Conservation (phyloP, 805 yeast genomes). For the Candida maltosa region DNA sequence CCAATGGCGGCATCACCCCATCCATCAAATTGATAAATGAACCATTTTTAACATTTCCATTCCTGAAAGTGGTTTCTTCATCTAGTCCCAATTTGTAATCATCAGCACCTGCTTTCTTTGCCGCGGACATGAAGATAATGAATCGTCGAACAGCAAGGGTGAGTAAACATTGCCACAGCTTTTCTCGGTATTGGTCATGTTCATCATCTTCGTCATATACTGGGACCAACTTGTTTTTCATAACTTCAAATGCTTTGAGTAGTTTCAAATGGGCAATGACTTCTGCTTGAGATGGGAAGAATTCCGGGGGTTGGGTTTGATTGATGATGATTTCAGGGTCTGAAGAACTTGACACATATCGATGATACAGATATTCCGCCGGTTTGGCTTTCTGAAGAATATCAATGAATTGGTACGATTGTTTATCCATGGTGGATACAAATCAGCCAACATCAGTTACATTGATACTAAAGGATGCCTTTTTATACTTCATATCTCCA, state of each 20-base stretch:
- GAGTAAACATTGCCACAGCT: conserved; percentile 20
- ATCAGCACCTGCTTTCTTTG: conserved; percentile 2
- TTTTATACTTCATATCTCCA: too few species aligned
- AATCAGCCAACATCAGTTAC: not conserved
- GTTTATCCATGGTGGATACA: too few species aligned
- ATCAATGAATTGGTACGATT: too few species aligned
- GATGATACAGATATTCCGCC: not conserved
- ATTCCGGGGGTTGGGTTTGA: not conserved
- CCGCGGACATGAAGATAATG: conserved; percentile 16
- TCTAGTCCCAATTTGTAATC: not conserved
- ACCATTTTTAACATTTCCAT: too few species aligned
- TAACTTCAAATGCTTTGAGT: conserved; percentile 16
- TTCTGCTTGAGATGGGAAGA: conserved; percentile 10
- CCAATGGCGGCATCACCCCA: conserved; percentile 16
- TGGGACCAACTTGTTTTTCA: conserved; percentile 12
- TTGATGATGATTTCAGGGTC: not conserved
- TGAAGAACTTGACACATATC: not conserved
- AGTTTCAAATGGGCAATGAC: conserved; percentile 20
- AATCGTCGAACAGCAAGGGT: conserved; percentile 21
- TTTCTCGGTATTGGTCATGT: conserved; percentile 2
- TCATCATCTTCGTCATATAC: conserved; percentile 1
- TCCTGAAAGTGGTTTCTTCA: not conserved
- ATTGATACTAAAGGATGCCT: not conserved
- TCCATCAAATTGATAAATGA: not conserved
- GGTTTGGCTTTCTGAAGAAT: not conserved